Percentiles rank a stretch among this genome's conserved stretches.
Conservation (phyloP, 495 filamentous ascomycete species). For the Aspergillus kassunensis region DNA sequence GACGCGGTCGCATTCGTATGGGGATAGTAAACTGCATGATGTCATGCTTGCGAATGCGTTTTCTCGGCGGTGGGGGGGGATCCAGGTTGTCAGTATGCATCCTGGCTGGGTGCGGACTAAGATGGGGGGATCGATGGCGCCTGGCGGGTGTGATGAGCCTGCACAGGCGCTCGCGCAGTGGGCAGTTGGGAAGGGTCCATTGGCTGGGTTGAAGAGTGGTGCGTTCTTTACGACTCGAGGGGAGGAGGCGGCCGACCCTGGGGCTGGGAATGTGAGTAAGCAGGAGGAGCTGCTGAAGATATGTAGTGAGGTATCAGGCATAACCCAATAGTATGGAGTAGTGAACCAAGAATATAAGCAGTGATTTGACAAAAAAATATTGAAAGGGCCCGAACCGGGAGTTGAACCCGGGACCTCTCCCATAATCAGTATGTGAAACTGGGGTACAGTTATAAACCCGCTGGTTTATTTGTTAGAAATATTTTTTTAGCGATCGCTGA, state of each 20-base stretch:
- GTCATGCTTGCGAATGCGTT: slow-evolving; percentile 53
- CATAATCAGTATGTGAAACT: no score
- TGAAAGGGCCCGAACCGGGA: no score
- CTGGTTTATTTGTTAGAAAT: no score
- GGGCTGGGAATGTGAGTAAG: slow-evolving; percentile 26
- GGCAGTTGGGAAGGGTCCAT: slow-evolving; percentile 32
- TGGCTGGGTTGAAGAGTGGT: slow-evolving; percentile 24
- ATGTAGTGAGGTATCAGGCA: slow-evolving; percentile 32
- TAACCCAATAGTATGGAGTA: no score
- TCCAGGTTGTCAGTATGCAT: slow-evolving; percentile 49
- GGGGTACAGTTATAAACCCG: no score
- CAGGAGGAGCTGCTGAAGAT: slow-evolving; percentile 31
- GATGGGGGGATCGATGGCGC: slow-evolving; percentile 52
- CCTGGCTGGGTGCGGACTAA: slow-evolving; percentile 63
- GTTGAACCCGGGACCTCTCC: no score
- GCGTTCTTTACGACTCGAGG: slow-evolving; percentile 27
- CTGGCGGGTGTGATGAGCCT: slow-evolving; percentile 43
- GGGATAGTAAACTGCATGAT: slow-evolving; percentile 52
- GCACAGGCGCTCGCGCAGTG: slow-evolving; percentile 43
- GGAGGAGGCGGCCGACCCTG: slow-evolving; percentile 21
- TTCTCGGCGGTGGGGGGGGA: slow-evolving; percentile 42
- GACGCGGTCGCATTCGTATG: slow-evolving; percentile 35
- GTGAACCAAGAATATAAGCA: no score
- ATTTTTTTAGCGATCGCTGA: no score
- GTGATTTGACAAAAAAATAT: no score